phyloP scores from a whole-genome alignment of 345 rosid species.

The Viola odorata region DNA sequence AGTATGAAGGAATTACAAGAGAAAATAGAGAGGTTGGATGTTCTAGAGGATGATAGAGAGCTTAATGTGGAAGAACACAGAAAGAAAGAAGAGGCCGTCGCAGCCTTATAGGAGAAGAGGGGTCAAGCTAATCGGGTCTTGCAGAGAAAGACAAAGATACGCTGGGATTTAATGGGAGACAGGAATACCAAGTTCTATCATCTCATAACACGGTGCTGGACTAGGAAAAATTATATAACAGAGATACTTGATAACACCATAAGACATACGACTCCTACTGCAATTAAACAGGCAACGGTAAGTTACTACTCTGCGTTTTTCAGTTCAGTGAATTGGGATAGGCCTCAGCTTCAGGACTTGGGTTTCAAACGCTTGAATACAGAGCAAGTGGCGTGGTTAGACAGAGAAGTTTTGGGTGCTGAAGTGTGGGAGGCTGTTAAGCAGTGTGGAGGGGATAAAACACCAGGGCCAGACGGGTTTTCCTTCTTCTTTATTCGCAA shows the following conservation, averaged over 20 bases:
- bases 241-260: not conserved
- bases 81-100: too few relatives aligned
- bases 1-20: not conserved
- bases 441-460: not conserved
- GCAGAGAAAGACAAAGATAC: too few relatives aligned
- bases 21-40: not conserved
- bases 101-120: too few relatives aligned
- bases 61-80: not conserved
- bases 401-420: not conserved
- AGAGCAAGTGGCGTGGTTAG: not conserved
- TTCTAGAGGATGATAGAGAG: not conserved
- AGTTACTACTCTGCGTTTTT: not conserved
- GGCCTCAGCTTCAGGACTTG: not conserved
- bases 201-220: not conserved
- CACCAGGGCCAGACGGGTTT: not conserved
- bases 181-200: not conserved
- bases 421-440: not conserved
- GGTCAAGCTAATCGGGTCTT: too few relatives aligned
- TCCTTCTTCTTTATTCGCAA: not conserved
- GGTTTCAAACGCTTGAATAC: not conserved
- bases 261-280: not conserved
- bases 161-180: too few relatives aligned
- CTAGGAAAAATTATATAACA: not conserved
- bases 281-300: not conserved
- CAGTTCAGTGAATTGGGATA: not conserved